Conservation (phyloP, 2,329 filamentous ascomycete species). For the Pseudogymnoascus pannorum region DNA sequence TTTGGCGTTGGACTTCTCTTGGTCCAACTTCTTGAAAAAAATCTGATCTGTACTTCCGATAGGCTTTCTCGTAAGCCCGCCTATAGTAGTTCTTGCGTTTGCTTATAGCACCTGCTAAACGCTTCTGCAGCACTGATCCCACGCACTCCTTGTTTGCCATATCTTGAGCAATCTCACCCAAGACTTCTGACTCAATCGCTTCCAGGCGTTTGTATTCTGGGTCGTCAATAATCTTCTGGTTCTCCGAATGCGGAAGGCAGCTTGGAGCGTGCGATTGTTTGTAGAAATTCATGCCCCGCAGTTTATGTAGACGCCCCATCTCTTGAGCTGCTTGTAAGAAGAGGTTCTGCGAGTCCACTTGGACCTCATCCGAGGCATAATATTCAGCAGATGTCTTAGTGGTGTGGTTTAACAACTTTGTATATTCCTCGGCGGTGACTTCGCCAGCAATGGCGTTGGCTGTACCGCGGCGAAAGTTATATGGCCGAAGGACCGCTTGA, state of each 20-base stretch:
- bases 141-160: background rate
- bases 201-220: background rate
- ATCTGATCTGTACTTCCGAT: background rate
- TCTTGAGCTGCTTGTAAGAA: background rate
- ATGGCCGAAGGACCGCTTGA: background rate
- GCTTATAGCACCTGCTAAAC: background rate
- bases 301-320: background rate
- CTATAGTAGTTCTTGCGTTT: slow-evolving; percentile 5
- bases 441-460: background rate
- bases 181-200: background rate
- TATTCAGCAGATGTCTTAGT: background rate
- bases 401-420: background rate
- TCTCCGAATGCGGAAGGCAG: background rate
- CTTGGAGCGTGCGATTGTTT: background rate
- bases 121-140: background rate
- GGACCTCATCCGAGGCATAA: background rate
- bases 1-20: background rate
- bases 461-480: background rate
- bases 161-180: background rate
- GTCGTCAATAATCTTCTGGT: background rate
- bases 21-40: slow-evolving; percentile 3
- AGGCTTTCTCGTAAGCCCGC: background rate
- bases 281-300: background rate
- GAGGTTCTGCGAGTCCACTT: background rate
- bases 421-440: background rate